Percentiles rank a stretch among this genome's conserved stretches.
Evolutionary conservation across 495 filamentous ascomycete species (phyloP).

Genomic region (Ramalina intermedia): DNA sequence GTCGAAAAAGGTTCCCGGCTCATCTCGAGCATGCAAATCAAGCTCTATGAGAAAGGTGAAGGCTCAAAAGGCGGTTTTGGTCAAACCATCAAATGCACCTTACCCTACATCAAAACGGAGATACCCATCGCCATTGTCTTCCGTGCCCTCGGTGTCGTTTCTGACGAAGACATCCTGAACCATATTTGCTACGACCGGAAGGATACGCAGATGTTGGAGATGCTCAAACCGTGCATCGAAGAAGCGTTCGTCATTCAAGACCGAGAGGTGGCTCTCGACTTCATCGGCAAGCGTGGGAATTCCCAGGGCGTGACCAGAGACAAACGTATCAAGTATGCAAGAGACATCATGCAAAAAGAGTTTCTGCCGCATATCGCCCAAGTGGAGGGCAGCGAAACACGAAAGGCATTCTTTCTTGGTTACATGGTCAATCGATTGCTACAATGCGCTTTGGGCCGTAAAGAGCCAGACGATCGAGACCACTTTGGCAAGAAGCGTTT

Average conservation of each 20-base stretch:
- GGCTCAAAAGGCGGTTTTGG: constrained; percentile 63
- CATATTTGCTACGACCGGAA: constrained; percentile 92
- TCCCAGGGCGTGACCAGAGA: constrained; percentile 62
- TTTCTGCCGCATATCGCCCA: constrained; percentile 93
- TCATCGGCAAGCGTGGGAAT: constrained; percentile 81
- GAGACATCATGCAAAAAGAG: constrained; percentile 93
- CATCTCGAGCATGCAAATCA: constrained; percentile 78
- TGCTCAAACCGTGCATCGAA: constrained; percentile 90
- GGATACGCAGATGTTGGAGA: constrained; percentile 94
- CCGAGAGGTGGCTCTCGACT: constrained; percentile 87
- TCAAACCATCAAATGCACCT: constrained; percentile 70
- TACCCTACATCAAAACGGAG: constrained; percentile 88
- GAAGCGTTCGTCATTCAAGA: constrained; percentile 94
- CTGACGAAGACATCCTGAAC: constrained; percentile 94
- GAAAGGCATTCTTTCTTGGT: constrained; percentile 95
- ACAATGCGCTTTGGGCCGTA: constrained; percentile 77
- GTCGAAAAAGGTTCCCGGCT: constrained; percentile 91
- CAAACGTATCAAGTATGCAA: constrained; percentile 76
- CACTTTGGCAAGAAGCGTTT: constrained; percentile 98
- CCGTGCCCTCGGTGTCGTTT: constrained; percentile 86
- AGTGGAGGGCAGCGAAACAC: constrained; percentile 84
- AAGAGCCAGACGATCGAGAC: constrained; percentile 91
- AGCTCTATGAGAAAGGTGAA: constrained; percentile 73
- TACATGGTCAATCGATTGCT: constrained; percentile 97
- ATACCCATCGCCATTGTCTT: constrained; percentile 91